Base-by-base conservation (phyloP, 106 monocot genomes). In the Dendrobium chrysotoxum region DNA sequence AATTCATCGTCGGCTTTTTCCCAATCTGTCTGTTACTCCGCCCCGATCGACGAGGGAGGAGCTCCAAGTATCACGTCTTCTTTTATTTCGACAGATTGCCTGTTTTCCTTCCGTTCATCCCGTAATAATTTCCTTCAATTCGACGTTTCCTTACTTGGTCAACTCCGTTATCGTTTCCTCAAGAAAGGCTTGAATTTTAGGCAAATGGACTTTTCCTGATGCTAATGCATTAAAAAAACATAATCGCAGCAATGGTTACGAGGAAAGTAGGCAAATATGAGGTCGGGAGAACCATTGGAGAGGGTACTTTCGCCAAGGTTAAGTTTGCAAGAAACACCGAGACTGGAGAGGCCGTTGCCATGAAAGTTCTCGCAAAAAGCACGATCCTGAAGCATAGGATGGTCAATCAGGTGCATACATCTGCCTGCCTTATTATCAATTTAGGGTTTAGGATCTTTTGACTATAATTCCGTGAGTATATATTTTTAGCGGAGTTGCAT, bases 231-330 rank as follows among this genome's bases (percentile, higher is more conserved):
- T 35, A 35, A 71, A 35, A 35, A 71, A 38, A 71, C 26, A 71
- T 38, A 10, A 38, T 28, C 71, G 74, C 74, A 30, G 77, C 45
- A 54, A 72, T 77, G 86, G 77, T 79, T 72, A 79, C 80, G 86
- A 88, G 80, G 73, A 92, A 79, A 82, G 89, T 95, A n/a, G 96
- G 93, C 6, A 93, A 90, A 86, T 96, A 96, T 54, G 93, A 92
- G 85, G 86, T 96, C 9, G 93, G 93, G 18, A 68, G 96, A 82
- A 96, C 96, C 11, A 92, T 96, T 66, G 96, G 96, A 6, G 85
- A 92, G 85, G 96, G 96, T 18, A 92, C 91, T 61, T 96, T 96
- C 53, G 91, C 96, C 26, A 96, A 96, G 90, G 96, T 96, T 21
- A 93, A 92, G 86, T 93, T 92, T 84, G 93, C 96, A 30, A 81